Evolutionary conservation across 177 flowering plant species (phyloP).

Genomic region (Vitis hybrid): DNA sequence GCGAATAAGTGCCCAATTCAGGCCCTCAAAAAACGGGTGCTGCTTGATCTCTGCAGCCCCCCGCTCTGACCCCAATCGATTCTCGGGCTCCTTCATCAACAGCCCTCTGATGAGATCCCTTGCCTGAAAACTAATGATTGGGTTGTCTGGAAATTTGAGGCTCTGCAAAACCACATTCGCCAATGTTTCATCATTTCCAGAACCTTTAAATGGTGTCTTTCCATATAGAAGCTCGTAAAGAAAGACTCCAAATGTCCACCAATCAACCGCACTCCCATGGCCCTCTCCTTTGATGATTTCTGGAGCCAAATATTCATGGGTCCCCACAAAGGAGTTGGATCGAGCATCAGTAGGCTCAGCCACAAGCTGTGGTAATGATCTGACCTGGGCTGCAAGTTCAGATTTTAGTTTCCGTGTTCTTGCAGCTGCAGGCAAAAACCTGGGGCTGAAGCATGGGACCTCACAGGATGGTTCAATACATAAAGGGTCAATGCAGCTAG

Average conservation of each 20-base stretch:
- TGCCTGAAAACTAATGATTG: conserved; percentile 57
- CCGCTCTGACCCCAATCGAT: conserved; percentile 49
- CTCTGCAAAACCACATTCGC: conserved; percentile 52
- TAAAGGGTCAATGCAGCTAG: conserved; percentile 55
- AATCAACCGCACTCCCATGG: conserved; percentile 75
- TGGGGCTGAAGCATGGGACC: conserved; percentile 62
- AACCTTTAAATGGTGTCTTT: conserved; percentile 62
- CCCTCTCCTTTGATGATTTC: conserved; percentile 72
- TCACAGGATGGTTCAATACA: conserved; percentile 57
- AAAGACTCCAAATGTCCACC: conserved; percentile 72
- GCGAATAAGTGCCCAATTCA: conserved; percentile 69
- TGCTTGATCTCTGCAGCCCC: conserved; percentile 69
- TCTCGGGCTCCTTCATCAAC: conserved; percentile 60
- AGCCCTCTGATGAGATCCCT: conserved; percentile 54
- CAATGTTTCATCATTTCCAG: conserved; percentile 59
- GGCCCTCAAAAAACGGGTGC: conserved; percentile 62
- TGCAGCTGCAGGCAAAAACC: conserved; percentile 41
- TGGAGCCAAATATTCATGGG: conserved; percentile 68
- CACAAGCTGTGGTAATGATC: conserved; percentile 58
- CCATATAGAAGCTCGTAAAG: conserved; percentile 70
- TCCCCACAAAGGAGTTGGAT: conserved; percentile 70
- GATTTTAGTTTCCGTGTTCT: conserved; percentile 38
- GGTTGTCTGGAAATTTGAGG: conserved; percentile 56
- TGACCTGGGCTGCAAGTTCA: conserved; percentile 29
- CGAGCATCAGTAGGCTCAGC: conserved; percentile 70